Evolutionary conservation across 768 basidiomycete species (phyloP), one percentile per base, ranked within the genome.

Genomic region (Pisolithus tinctorius): DNA sequence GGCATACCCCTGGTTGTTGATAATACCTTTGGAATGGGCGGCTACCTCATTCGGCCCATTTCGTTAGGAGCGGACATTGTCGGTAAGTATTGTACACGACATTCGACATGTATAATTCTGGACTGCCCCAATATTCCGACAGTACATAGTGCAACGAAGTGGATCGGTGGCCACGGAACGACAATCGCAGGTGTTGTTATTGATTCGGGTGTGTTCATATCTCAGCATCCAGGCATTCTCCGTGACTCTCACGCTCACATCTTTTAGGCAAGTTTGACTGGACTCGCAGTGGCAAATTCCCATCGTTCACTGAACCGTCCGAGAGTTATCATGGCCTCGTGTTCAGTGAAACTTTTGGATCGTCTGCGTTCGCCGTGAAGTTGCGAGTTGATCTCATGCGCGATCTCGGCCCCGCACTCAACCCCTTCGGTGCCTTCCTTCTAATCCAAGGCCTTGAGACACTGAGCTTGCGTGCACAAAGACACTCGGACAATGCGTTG

Each of bases 81-180:
- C 50, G 47, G 75, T 72, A 13, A 43, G 70, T 60, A 13, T 34
- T 13, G 31, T 34, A 4, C 11, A 13, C 40, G 16, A 34, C n/a
- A 27, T 23, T 3, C 31, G 14, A 10, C 11, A 27, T 6, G 6
- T 34, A 0, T 20, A 14, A n/a, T 9, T 37, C 8, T 34, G 9
- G 4, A 38, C 4, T 17, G 4, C 20, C 38, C 20, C 47, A 45
- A 52, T 47, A 34, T 46, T 6, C 20, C 23, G 25, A 42, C 20
- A 76, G 78, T 79, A 0, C 75, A 81, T 58, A 78, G 76, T 29
- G 79, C 79, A 2, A 84, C 82, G 0, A 84, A 86, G 59, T 85
- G 83, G 84, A 80, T 85, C 6, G 73, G 81, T 1, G 81, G 81
- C 0, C 81, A 82, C 46, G 83, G 84, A n/a, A 83, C 81, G 8